Evolutionary conservation across 1,284 basidiomycete species (phyloP), one percentile per base, ranked within the genome.

Genomic region (Lentinus polychrous): DNA sequence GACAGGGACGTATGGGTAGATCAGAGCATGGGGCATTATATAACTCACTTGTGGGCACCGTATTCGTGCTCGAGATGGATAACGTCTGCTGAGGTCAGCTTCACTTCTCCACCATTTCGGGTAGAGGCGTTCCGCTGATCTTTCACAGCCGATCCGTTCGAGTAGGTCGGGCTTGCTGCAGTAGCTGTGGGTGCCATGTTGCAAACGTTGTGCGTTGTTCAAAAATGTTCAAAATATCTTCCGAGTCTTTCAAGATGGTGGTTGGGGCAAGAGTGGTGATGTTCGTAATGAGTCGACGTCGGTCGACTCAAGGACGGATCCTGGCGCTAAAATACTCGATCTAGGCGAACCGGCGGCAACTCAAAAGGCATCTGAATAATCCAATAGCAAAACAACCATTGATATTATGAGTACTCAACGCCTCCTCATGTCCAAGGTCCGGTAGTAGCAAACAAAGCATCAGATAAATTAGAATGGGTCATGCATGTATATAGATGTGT

Each of bases 21-120:
- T 15, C 8, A 23, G 22, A 38, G 27, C 17, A 12, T 22, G 38
- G 46, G 45, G 39, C 23, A 31, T 52, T n/a, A 50, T 31, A 42
- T 47, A 44, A 79, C 86, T 78, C 66, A 93, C 90, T 93, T 93
- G 75, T 93, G 91, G 48, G 91, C 91, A 33, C 86, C 84, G 61
- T 85, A 78, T 62, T 90, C 76, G 61, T 88, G 79, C 68, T 98
- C 94, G 58, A 94, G 75, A 43, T 75, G 69, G 54, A 97, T 90
- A 43, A 92, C 78, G 48, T 88, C 78, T 43, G 79, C 72, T 18
- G 83, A 82, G 10, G 76, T 72, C 23, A 80, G 50, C 50, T 60
- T 61, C 36, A 57, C 55, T 45, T 49, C 40, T 5, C 10, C 5
- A 14, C 46, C 51, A 27, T 44, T 45, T 37, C 31, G 35, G 20